phyloP scores from a whole-genome alignment of 768 basidiomycete species.

The Leucocoprinus birnbaumii region DNA sequence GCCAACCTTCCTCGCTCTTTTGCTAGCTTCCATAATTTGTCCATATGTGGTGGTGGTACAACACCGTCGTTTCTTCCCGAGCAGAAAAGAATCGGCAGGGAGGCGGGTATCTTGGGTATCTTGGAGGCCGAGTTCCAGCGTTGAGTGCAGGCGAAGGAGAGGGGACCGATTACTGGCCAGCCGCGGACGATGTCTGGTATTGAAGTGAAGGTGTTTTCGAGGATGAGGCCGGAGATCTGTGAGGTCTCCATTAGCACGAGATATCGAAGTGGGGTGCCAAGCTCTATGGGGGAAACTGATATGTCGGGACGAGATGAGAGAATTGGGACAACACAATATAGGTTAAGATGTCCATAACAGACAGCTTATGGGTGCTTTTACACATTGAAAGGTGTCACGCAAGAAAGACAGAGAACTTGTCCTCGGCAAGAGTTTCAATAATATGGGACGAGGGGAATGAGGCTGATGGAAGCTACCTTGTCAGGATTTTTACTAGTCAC shows the following conservation, averaged over 20 bases:
- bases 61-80: constrained; percentile 10
- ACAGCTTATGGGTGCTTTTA: no score
- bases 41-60: constrained; percentile 12
- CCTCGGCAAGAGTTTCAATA: no score
- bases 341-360: no score
- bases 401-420: no score
- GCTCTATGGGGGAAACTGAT: no score
- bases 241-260: no score
- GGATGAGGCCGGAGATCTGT: constrained; percentile 66
- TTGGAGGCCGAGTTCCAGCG: constrained; percentile 54
- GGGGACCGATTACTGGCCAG: constrained; percentile 62
- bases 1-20: neutral
- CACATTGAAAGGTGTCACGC: no score
- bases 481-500: constrained; percentile 69
- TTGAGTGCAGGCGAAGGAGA: constrained; percentile 74
- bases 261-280: no score
- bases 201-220: constrained; percentile 89
- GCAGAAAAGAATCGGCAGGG: constrained; percentile 70
- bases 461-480: constrained; percentile 35
- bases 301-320: no score
- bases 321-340: no score
- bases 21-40: constrained; percentile 11
- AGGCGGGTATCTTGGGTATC: constrained; percentile 40
- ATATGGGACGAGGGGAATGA: neutral
- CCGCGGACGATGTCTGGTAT: constrained; percentile 69